Conservation (phyloP, 352 stramenopile genomes). For the Pythium aristosporum region DNA sequence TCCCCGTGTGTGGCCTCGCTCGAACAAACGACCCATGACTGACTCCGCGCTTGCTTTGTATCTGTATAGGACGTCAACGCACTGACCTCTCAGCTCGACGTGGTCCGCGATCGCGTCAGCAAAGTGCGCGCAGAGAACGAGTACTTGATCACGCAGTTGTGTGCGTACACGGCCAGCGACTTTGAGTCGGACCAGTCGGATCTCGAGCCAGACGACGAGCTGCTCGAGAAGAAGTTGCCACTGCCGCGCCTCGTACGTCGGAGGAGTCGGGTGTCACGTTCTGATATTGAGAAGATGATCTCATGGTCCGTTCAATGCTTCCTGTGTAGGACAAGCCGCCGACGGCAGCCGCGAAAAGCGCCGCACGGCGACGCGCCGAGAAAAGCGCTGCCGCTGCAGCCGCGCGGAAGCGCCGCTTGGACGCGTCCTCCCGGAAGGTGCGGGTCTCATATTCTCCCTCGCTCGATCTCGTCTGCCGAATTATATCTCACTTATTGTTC, state of each 20-base stretch:
- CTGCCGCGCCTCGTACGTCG: constrained; percentile 11
- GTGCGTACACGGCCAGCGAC: constrained; percentile 39
- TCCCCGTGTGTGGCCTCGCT: background rate
- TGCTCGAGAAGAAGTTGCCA: constrained; percentile 21
- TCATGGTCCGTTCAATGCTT: background rate
- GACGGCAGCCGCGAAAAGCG: constrained; percentile 8
- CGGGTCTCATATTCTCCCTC: background rate
- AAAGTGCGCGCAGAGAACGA: constrained; percentile 38
- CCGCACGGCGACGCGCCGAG: constrained; percentile 7
- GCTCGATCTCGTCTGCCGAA: too few relatives aligned
- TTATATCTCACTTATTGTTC: background rate
- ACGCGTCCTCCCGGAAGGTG: constrained; percentile 2
- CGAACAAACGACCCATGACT: too few relatives aligned
- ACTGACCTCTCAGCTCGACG: constrained; percentile 21
- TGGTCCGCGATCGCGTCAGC: constrained; percentile 22
- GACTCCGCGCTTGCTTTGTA: background rate
- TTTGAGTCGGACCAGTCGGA: constrained; percentile 53
- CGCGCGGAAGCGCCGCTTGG: constrained; percentile 1
- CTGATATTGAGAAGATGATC: background rate
- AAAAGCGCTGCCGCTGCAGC: constrained; percentile 9
- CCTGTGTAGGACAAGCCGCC: constrained; percentile 2
- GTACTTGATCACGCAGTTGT: constrained; percentile 41
- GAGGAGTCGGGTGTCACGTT: background rate
- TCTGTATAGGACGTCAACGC: constrained; percentile 27
- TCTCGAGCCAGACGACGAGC: constrained; percentile 27